These are phyloP conservation scores for Vitis hybrid DNA, from an alignment of 177 flowering plant genomes.

Conservation along the genomic window DNA sequence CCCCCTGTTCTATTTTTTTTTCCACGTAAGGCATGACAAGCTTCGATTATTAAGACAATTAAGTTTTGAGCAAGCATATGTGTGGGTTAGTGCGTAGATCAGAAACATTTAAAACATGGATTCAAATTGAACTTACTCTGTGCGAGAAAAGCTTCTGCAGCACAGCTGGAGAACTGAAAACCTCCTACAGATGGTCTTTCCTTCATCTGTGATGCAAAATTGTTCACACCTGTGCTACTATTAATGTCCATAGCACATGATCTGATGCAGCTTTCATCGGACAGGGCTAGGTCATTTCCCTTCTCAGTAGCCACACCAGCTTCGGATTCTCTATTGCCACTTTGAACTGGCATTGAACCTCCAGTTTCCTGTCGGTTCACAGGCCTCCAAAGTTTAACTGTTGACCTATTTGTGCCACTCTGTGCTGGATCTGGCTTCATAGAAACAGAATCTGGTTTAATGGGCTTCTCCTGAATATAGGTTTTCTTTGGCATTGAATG, in stretches of 20 bases:
- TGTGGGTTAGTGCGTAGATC: too few species aligned
- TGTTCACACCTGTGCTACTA: neutral
- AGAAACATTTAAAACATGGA: neutral
- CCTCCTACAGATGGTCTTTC: constrained; percentile 19
- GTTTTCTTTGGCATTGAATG: constrained; percentile 24
- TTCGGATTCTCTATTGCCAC: constrained; percentile 25
- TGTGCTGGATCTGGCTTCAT: constrained; percentile 30
- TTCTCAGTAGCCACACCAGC: constrained; percentile 15
- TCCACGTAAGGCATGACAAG: too few species aligned
- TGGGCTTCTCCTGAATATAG: constrained; percentile 29
- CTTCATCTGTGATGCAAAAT: constrained; percentile 1
- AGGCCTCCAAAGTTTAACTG: constrained; percentile 61
- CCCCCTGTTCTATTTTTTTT: too few species aligned
- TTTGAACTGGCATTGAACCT: constrained; percentile 19
- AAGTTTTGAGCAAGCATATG: neutral
- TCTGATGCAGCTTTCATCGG: constrained; percentile 22
- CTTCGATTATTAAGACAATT: neutral
- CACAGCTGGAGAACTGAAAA: constrained; percentile 32
- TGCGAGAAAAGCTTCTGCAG: constrained; percentile 65
- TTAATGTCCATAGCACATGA: constrained; percentile 16
- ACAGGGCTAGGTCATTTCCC: constrained; percentile 14
- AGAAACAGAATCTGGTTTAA: constrained; percentile 27
- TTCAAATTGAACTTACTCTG: constrained; percentile 45
- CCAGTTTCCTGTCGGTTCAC: constrained; percentile 47
- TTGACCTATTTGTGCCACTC: constrained; percentile 23